Conservation (phyloP, 2,329 filamentous ascomycete genomes). For the Hirsutella thompsonii region DNA sequence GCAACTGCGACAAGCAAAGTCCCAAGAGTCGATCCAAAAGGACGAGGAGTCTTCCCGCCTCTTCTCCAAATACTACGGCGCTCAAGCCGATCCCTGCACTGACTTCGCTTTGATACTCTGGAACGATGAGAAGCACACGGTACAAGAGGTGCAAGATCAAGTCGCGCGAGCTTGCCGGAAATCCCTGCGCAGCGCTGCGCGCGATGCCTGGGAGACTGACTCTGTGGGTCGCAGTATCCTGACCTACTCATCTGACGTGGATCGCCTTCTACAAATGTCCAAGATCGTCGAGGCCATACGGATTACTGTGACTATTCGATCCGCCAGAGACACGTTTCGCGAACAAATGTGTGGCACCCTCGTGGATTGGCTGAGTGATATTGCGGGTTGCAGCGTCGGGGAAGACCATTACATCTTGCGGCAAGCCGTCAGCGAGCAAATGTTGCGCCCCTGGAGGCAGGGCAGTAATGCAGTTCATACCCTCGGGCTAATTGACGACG, state of each 20-base stretch:
- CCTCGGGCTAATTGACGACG: slow-evolving; percentile 25
- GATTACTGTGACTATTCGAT: slow-evolving; percentile 88
- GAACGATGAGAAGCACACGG: slow-evolving; percentile 98
- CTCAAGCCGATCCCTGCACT: slow-evolving; percentile 24
- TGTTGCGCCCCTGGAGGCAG: slow-evolving; percentile 75
- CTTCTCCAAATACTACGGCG: slow-evolving; percentile 57
- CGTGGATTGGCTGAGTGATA: slow-evolving; percentile 90
- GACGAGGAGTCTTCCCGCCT: slow-evolving; percentile 76
- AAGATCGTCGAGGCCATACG: slow-evolving; percentile 89
- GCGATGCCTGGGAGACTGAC: slow-evolving; percentile 79
- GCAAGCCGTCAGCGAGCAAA: slow-evolving; percentile 76
- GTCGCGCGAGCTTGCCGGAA: slow-evolving; percentile 80
- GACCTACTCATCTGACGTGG: slow-evolving; percentile 60
- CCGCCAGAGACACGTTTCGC: slow-evolving; percentile 85
- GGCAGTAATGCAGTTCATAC: slow-evolving; percentile 76
- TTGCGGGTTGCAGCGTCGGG: slow-evolving; percentile 77
- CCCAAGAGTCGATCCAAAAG: slow-evolving; percentile 62
- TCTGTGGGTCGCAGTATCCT: slow-evolving; percentile 78
- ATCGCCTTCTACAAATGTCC: slow-evolving; percentile 62
- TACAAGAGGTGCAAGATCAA: slow-evolving; percentile 80
- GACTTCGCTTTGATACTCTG: slow-evolving; percentile 83
- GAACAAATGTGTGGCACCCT: slow-evolving; percentile 99
- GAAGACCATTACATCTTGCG: slow-evolving; percentile 68
- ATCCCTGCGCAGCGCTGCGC: slow-evolving; percentile 51
- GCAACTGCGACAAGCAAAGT: slow-evolving; percentile 78